A percentile compares a stretch with the other conserved stretches of the same genome.
These are phyloP conservation scores for Avena eriantha DNA, from an alignment of 176 grass and related monocot genomes.

Conservation along the genomic window DNA sequence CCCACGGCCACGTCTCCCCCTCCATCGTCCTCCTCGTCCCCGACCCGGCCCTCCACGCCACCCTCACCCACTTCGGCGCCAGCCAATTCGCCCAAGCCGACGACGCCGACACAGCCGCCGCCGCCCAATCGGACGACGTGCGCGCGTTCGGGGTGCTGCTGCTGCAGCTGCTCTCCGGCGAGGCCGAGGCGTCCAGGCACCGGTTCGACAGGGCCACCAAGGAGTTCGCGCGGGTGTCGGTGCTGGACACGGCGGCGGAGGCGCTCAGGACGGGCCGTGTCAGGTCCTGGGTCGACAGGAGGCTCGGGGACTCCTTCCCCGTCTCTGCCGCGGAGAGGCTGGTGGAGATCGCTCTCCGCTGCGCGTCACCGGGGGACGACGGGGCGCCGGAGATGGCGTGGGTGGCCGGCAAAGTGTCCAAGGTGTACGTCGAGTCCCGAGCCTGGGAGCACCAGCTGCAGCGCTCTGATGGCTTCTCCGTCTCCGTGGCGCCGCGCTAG, in stretches of 20 bases:
- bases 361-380: conserved; percentile 31
- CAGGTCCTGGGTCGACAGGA: conserved; percentile 64
- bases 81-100: conserved; percentile 32
- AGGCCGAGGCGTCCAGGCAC: background rate
- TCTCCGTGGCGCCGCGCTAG: conserved; percentile 60
- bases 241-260: background rate
- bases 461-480: conserved; percentile 50
- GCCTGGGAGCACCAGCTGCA: conserved; percentile 59
- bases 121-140: background rate
- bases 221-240: background rate
- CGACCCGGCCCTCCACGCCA: conserved; percentile 48
- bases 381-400: conserved; percentile 64
- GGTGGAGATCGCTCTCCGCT: conserved; percentile 62
- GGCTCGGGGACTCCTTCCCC: conserved; percentile 78
- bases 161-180: background rate
- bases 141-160: background rate
- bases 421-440: conserved; percentile 59
- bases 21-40: conserved; percentile 51
- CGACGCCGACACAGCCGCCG: conserved; percentile 1
- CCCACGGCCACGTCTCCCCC: conserved; percentile 58
- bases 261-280: background rate
- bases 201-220: background rate
- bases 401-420: conserved; percentile 74
- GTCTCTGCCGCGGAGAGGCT: conserved; percentile 54
- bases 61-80: conserved; percentile 68